phyloP scores from a whole-genome alignment of 495 filamentous ascomycete species.

The Neurospora cerealis region DNA sequence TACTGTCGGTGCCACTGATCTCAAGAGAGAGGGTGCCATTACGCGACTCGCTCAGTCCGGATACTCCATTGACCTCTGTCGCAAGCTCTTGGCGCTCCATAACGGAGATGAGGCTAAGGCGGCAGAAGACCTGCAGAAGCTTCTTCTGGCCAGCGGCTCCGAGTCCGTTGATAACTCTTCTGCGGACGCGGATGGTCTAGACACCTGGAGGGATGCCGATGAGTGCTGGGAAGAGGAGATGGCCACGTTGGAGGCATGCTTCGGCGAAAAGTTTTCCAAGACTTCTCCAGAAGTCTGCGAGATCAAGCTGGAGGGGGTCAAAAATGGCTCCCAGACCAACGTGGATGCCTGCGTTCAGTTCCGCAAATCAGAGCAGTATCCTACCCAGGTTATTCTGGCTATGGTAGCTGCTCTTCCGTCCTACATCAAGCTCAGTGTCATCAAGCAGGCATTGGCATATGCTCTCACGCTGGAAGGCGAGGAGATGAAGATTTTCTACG shows the following conservation, averaged over 20 bases:
- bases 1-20: constrained; percentile 66
- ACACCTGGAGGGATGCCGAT: constrained; percentile 35
- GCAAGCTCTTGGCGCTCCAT: constrained; percentile 56
- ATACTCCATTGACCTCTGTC: constrained; percentile 75
- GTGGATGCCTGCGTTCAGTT: constrained; percentile 41
- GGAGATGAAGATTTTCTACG: constrained; percentile 74
- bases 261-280: constrained; percentile 50
- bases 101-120: constrained; percentile 66
- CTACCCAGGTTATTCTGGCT: constrained; percentile 63
- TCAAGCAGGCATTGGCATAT: constrained; percentile 63
- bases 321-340: constrained; percentile 30
- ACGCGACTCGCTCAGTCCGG: constrained; percentile 74
- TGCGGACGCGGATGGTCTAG: constrained; percentile 17
- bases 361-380: constrained; percentile 53
- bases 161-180: background rate
- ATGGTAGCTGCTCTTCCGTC: constrained; percentile 65
- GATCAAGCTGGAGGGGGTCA: constrained; percentile 43
- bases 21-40: constrained; percentile 67
- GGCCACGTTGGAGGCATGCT: constrained; percentile 70
- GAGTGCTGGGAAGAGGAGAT: constrained; percentile 80
- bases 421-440: constrained; percentile 84
- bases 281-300: constrained; percentile 51
- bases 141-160: constrained; percentile 44
- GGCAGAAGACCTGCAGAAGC: constrained; percentile 65
- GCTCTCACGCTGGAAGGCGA: constrained; percentile 64